phyloP scores from a whole-genome alignment of 2,329 filamentous ascomycete species.

The Grosmannia clavigera region DNA sequence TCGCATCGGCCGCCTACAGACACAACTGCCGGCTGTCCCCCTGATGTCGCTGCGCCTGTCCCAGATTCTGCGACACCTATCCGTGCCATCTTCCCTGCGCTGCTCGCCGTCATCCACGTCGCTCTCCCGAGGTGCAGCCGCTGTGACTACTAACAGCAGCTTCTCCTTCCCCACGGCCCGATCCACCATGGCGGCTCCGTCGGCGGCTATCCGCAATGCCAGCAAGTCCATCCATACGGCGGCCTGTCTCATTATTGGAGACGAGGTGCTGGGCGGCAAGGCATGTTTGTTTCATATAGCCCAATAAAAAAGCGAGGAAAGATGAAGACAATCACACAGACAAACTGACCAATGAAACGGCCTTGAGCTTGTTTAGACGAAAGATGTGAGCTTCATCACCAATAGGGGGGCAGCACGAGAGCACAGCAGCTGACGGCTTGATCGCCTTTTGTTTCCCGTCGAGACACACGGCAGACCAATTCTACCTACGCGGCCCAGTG shows the following conservation, averaged over 20 bases:
- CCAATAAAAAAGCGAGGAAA: neutral
- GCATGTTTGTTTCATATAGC: conserved; percentile 29
- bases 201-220: conserved; percentile 6
- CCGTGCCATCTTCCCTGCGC: neutral
- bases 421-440: neutral
- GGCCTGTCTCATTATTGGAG: conserved; percentile 89
- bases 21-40: neutral
- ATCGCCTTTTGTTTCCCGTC: neutral
- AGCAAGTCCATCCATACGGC: conserved; percentile 65
- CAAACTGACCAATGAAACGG: neutral
- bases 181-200: conserved; percentile 7
- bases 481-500: conserved; percentile 52
- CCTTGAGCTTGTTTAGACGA: conserved; percentile 4
- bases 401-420: neutral
- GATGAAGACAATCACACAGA: neutral
- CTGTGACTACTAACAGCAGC: neutral
- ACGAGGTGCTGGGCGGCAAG: conserved; percentile 92
- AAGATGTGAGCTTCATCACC: conserved; percentile 8
- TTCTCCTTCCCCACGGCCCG: neutral
- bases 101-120: neutral
- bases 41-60: conserved; percentile 11
- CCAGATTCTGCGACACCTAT: conserved; percentile 9
- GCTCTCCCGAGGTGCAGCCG: neutral
- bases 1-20: neutral
- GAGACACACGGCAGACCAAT: conserved; percentile 38